A percentile compares a stretch with the other conserved stretches of the same genome.
Evolutionary conservation across 2,329 filamentous ascomycete genomes (phyloP).

Genomic region (Trichoderma koningii): DNA sequence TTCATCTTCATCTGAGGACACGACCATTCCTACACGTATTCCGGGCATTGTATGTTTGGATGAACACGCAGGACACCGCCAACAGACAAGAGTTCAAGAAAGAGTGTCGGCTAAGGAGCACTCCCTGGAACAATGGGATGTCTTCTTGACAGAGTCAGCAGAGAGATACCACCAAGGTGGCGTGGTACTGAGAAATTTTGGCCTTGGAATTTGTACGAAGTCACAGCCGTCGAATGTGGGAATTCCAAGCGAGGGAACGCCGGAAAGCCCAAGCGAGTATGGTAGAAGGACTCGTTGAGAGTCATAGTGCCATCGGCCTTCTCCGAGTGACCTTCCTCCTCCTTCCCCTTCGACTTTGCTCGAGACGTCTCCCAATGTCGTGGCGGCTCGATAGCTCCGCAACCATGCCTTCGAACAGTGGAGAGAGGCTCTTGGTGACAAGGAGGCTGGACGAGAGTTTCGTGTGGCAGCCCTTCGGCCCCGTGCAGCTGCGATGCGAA

Average conservation of each 20-base stretch:
- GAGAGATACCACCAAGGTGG: neutral
- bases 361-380: neutral
- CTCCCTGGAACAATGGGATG: neutral
- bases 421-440: neutral
- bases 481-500: neutral
- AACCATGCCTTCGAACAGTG: neutral
- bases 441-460: neutral
- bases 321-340: neutral
- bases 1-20: neutral
- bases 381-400: neutral
- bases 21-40: neutral
- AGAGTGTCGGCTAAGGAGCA: neutral
- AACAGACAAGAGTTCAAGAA: neutral
- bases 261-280: neutral
- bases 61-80: neutral
- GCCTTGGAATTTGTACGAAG: neutral
- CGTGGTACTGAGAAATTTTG: neutral
- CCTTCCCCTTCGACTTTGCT: neutral
- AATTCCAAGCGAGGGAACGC: conserved; percentile 12
- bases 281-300: neutral
- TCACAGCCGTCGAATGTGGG: conserved; percentile 15
- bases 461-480: conserved; percentile 1
- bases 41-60: neutral
- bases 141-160: neutral
- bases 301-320: neutral